A percentile compares a stretch with the other conserved stretches of the same genome.
phyloP scores from a whole-genome alignment of 2,329 filamentous ascomycete genomes.

The Epichloe coenophiala region DNA sequence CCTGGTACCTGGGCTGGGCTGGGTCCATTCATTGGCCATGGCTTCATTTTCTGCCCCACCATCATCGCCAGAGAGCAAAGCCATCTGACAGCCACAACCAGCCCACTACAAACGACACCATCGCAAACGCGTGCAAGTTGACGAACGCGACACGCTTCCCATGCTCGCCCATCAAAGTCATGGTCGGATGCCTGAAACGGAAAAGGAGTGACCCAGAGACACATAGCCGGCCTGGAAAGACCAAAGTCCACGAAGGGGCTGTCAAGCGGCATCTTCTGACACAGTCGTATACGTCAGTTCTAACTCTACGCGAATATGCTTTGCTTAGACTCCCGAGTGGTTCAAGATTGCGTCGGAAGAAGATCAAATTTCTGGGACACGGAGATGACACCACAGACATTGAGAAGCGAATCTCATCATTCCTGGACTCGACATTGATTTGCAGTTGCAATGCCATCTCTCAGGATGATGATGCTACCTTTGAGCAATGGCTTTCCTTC shows the following conservation, averaged over 20 bases:
- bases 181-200: constrained; percentile 16
- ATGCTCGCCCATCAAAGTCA: constrained; percentile 5
- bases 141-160: background rate
- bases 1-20: too few species aligned
- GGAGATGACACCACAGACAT: constrained; percentile 13
- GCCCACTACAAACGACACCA: background rate
- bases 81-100: background rate
- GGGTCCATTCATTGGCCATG: background rate
- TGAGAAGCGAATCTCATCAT: constrained; percentile 31
- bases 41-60: background rate
- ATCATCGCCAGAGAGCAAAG: background rate
- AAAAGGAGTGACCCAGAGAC: constrained; percentile 13
- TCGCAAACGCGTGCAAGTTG: background rate
- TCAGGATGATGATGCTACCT: constrained; percentile 24
- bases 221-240: background rate
- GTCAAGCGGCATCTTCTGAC: constrained; percentile 49
- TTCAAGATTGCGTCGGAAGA: constrained; percentile 49
- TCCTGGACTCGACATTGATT: constrained; percentile 61
- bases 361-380: constrained; percentile 34
- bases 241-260: constrained; percentile 6
- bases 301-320: constrained; percentile 58
- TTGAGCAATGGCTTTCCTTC: constrained; percentile 45
- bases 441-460: constrained; percentile 29
- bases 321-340: constrained; percentile 48
- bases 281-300: constrained; percentile 52